Evolutionary conservation across 441 rosid genomes (phyloP), one percentile per base, ranked within the genome.

Genomic region (Jatropha multifida): DNA sequence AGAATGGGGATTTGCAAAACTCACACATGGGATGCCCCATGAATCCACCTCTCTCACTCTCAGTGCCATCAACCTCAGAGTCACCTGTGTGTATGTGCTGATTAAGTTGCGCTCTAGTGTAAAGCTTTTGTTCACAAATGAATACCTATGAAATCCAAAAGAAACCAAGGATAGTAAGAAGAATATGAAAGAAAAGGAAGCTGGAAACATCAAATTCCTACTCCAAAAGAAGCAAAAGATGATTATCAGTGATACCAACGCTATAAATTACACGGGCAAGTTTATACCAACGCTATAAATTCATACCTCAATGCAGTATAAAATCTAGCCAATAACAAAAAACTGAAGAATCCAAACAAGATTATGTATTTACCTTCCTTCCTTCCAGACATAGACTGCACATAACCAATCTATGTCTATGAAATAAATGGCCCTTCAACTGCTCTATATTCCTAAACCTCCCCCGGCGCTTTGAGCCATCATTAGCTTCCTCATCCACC

Each of bases 31-130:
- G 98, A 88, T 96, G 99, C 23, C 99, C 98, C 76, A 78, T 75
- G 56, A 96, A 93, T 66, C 99, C 99, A 77, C 98, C 97, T 80
- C 97, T 89, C 81, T 96, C 99, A 82, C 94, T 90, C 80, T 94
- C 99, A 81, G 78, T 88, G 42, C 99, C 98, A 82, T 96, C 99
- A 76, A 92, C 99, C 83, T 86, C 94, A 41, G 98, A 88, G 77
- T 94, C 94, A 80, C 98, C 99, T 3, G 96, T 87, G 68, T 51
- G 83, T 79, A 87, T 90, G 78, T 96, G 99, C 80, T 86, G 96
- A 72, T 87, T 91, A 81, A 96, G 81, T 69, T 96, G 99, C 51
- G 88, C 85, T 76, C 94, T 90, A 27, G 88, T 79, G 68, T 90
- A 96, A 59, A 96, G 60, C 87, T 91, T 96, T 81, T 96, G 99